Base-by-base conservation (phyloP, 768 basidiomycete genomes). In the Boletus sp. region DNA sequence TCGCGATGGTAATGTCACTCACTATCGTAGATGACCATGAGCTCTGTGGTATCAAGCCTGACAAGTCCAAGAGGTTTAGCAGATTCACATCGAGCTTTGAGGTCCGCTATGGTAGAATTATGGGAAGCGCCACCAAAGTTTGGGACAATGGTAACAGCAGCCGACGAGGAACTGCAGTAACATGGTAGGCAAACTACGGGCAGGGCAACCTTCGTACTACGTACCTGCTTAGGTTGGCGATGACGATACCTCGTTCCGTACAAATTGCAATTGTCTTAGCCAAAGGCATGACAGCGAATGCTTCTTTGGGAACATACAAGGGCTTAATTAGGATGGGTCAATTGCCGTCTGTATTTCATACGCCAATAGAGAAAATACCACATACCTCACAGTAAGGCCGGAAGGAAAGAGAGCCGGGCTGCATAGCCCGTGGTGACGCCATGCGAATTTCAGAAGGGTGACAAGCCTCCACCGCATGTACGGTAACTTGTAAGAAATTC, bases 21-120 rank as follows among this genome's bases (percentile, higher is more conserved):
- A 89, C 91, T 80, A 59, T 94, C 88, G 60, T 87, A 94, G 37
- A 94, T 68, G 12, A 92, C 80, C 59, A 94, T 71, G 20, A 89
- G 72, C 65, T 92, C 89, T 24, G 72, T 70, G 5, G 73, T 65
- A 47, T 78, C 77, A 7, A 77, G 77, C 46, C 83, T 80, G 7
- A 90, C 74, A 35, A 92, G 71, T 7, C 92, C 92, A 4, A 94
- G 76, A 2, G 87, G 81, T 64, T 80, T 88, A 28, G 82, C 75
- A 17, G 67, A 68, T 35, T 85, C 83, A 50, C 86, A 77, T 17
- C 80, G 82, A 14, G 69, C 63, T 72, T 89, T 92, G 50, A 94
- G 79, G 20, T 71, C 68, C 32, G 75, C 69, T 71, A 82, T 73
- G 3, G 79, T 69, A 15, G 73, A 55, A 63, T 77, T 77, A 40